phyloP scores from a whole-genome alignment of 352 stramenopile species.

The Phytophthora fragariae region DNA sequence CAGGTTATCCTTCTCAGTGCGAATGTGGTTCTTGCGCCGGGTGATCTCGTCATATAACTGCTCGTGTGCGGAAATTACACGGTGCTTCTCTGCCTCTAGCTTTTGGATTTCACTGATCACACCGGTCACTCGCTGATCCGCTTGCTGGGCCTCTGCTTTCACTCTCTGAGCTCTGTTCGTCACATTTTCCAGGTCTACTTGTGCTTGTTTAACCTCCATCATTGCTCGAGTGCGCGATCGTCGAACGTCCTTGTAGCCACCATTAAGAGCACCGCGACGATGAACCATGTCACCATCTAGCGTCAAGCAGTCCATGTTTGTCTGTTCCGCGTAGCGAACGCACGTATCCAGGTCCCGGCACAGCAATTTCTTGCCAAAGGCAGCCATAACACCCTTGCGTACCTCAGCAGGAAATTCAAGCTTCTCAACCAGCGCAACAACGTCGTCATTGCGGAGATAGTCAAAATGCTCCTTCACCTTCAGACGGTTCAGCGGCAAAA shows the following conservation, averaged over 20 bases:
- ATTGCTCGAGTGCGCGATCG: slow-evolving; percentile 80
- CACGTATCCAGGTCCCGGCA: slow-evolving; percentile 94
- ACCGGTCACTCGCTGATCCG: slow-evolving; percentile 88
- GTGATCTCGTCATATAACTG: slow-evolving; percentile 86
- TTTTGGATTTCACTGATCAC: slow-evolving; percentile 89
- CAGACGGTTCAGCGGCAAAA: slow-evolving; percentile 95
- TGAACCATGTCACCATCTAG: slow-evolving; percentile 98
- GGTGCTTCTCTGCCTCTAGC: slow-evolving; percentile 78
- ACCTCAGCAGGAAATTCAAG: slow-evolving; percentile 89
- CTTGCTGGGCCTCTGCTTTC: slow-evolving; percentile 89
- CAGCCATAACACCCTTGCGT: slow-evolving; percentile 92
- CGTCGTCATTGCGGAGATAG: slow-evolving; percentile 83
- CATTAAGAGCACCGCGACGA: slow-evolving; percentile 95
- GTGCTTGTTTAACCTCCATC: slow-evolving; percentile 84
- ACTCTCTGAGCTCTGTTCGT: slow-evolving; percentile 82
- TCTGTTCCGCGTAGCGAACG: slow-evolving; percentile 75
- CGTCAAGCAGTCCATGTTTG: slow-evolving; percentile 98
- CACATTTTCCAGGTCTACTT: slow-evolving; percentile 78
- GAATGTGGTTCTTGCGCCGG: slow-evolving; percentile 80
- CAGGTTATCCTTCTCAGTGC: slow-evolving; percentile 59
- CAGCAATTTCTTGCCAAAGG: slow-evolving; percentile 98
- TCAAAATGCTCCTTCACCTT: slow-evolving; percentile 85
- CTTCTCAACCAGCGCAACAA: slow-evolving; percentile 87
- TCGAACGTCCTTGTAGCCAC: slow-evolving; percentile 95
- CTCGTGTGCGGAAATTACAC: slow-evolving; percentile 76